Evolutionary conservation across 208 protist species (phyloP), one percentile per base, ranked within the genome.

Genomic region (Trypanosoma lewisi): DNA sequence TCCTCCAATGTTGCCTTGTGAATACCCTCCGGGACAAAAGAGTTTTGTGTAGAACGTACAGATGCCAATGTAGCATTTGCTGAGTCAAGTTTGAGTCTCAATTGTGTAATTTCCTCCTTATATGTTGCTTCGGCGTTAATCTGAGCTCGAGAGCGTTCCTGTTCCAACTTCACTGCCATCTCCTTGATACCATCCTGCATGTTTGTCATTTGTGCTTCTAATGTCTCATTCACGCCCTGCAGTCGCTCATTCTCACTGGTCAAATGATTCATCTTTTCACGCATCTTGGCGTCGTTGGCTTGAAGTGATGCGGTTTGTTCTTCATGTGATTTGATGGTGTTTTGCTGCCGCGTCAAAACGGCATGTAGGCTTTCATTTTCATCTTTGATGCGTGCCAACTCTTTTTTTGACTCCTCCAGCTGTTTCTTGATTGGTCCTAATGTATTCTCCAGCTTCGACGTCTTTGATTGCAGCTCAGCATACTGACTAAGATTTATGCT

Each of bases 101-200:
- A 62, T 12, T 66, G 47, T 2, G 70, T 67, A 14, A 90, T 61
- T 56, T 93, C 68, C 53, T 76, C 80, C 42, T 81, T 68, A n/a
- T 72, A 59, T 42, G 61, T 73, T 3, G 67, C 73, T 66, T 90
- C 80, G 5, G 82, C 85, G 2, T 56, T 45, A 4, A 59, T 50
- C 36, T 64, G 72, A 19, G 80, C 83, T 9, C 36, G 60, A 11
- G 52, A 45, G 14, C 84, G 83, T 59, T 89, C 80, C 53, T 70
- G 58, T 50, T 95, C 85, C 73, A 89, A 81, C 56, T 91, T 78
- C 52, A 90, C 45, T 27, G 85, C 85, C 85, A 92, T 92, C 45
- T 88, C 88, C 50, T 81, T 80, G 27, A 95, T 92, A 21, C 88
- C 85, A 61, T 81, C 78, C 71, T 95, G 83, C 85, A 95, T 91